Conservation (phyloP, 139 green algal genomes). For the Chlorella sp. region DNA sequence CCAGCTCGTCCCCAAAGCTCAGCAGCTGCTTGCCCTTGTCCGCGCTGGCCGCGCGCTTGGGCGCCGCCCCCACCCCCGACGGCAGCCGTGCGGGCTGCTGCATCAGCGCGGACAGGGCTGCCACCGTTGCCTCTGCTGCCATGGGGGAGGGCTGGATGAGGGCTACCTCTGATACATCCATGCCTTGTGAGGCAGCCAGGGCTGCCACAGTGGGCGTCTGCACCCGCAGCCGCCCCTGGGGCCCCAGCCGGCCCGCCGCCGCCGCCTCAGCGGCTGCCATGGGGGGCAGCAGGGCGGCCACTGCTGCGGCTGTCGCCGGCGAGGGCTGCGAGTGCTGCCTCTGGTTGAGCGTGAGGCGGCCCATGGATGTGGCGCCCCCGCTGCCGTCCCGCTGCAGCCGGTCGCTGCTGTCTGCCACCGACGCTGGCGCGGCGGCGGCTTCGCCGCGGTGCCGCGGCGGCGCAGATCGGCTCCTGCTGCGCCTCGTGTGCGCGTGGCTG, state of each 20-base stretch:
- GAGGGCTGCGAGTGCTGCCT: neutral
- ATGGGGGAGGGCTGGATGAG: slow-evolving; percentile 12
- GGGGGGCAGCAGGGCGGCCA: neutral
- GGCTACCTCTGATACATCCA: neutral
- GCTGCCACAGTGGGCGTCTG: slow-evolving; percentile 13
- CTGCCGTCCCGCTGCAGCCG: slow-evolving; percentile 4
- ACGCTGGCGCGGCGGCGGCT: neutral
- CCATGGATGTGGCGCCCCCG: slow-evolving; percentile 1
- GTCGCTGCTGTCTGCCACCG: neutral
- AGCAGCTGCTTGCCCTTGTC: slow-evolving; percentile 27
- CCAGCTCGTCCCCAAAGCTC: slow-evolving; percentile 54
- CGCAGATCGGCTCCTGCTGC: no score
- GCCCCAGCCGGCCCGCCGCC: neutral
- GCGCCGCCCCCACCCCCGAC: neutral
- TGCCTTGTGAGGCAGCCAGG: neutral
- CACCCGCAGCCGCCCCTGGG: neutral
- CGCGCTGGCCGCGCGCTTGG: neutral
- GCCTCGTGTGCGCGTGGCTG: neutral
- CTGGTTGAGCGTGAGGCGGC: neutral
- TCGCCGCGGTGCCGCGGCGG: no score
- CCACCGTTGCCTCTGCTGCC: slow-evolving; percentile 17
- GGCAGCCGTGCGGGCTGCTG: neutral
- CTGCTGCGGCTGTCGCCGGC: neutral
- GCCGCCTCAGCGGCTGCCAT: neutral
- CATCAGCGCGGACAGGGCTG: slow-evolving; percentile 6